Conservation (phyloP, 2,329 filamentous ascomycete species). For the Aspergillus sclerotialis region DNA sequence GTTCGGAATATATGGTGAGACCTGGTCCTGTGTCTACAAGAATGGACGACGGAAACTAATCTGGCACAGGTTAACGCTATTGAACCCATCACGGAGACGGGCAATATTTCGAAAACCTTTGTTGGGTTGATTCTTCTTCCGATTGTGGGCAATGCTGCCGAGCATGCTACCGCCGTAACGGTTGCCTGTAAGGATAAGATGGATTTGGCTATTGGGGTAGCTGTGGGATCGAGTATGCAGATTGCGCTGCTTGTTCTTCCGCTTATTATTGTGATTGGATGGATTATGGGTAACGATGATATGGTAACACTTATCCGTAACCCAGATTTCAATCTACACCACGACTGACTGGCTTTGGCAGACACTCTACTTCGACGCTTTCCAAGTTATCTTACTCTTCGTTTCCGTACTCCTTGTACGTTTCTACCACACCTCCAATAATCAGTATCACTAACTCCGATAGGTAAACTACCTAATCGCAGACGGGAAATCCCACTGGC, state of each 20-base stretch:
- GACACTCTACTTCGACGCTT: conserved; percentile 76
- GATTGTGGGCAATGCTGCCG: conserved; percentile 60
- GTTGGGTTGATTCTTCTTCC: conserved; percentile 58
- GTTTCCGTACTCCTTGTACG: conserved; percentile 43
- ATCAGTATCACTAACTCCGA: conserved; percentile 4
- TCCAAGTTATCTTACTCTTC: conserved; percentile 67
- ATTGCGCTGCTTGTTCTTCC: conserved; percentile 58
- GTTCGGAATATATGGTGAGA: conserved; percentile 56
- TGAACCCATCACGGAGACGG: conserved; percentile 44
- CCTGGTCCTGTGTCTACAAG: conserved; percentile 1
- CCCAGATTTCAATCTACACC: no score
- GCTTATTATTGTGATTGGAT: conserved; percentile 54
- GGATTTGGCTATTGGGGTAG: conserved; percentile 60
- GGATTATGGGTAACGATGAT: conserved; percentile 50
- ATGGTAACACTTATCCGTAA: conserved; percentile 40
- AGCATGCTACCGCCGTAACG: conserved; percentile 58
- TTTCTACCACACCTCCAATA: neutral
- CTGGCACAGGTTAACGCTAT: conserved; percentile 50
- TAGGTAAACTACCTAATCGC: conserved; percentile 58
- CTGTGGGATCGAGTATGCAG: conserved; percentile 59
- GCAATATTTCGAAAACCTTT: conserved; percentile 51
- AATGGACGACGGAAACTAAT: neutral
- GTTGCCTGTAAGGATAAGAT: conserved; percentile 61
- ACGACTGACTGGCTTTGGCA: conserved; percentile 12
- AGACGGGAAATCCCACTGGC: conserved; percentile 53